These are phyloP conservation scores for Hypomyces perniciosus DNA, from an alignment of 2,329 filamentous ascomycete genomes.

Conservation along the genomic window DNA sequence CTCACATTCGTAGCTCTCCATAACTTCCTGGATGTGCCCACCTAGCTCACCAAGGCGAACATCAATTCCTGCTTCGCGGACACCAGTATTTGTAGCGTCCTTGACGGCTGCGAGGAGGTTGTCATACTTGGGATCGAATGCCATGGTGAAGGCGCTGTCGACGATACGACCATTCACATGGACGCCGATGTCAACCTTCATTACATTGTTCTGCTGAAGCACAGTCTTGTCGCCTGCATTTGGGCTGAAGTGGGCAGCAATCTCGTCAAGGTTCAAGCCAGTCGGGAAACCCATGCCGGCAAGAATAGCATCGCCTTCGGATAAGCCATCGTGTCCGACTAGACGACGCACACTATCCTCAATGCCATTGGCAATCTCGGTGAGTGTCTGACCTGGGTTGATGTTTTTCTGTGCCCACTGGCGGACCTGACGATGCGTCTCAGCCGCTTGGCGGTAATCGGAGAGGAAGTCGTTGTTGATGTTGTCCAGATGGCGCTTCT, in stretches of 20 bases:
- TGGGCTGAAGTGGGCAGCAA: constrained; percentile 72
- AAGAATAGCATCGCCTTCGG: constrained; percentile 66
- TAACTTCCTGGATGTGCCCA: constrained; percentile 65
- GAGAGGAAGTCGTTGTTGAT: constrained; percentile 60
- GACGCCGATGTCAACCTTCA: constrained; percentile 70
- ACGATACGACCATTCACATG: constrained; percentile 68
- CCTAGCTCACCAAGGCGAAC: constrained; percentile 69
- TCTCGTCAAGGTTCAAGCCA: constrained; percentile 70
- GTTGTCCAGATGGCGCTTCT: constrained; percentile 76
- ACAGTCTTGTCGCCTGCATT: constrained; percentile 75
- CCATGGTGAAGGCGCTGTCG: constrained; percentile 66
- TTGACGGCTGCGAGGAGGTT: constrained; percentile 62
- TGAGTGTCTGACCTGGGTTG: constrained; percentile 67
- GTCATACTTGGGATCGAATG: constrained; percentile 64
- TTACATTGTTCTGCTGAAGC: constrained; percentile 61
- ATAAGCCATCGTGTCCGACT: constrained; percentile 64
- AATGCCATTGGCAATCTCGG: constrained; percentile 74
- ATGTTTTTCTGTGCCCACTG: constrained; percentile 71
- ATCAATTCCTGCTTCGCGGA: constrained; percentile 74
- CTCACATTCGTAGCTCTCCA: constrained; percentile 73
- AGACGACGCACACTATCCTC: constrained; percentile 68
- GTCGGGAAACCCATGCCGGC: constrained; percentile 77
- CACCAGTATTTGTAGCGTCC: constrained; percentile 69
- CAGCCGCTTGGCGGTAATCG: constrained; percentile 70
- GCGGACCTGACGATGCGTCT: constrained; percentile 71